These are phyloP conservation scores for Botryotinia globosa DNA, from an alignment of 2,329 filamentous ascomycete species.

Conservation along the genomic window DNA sequence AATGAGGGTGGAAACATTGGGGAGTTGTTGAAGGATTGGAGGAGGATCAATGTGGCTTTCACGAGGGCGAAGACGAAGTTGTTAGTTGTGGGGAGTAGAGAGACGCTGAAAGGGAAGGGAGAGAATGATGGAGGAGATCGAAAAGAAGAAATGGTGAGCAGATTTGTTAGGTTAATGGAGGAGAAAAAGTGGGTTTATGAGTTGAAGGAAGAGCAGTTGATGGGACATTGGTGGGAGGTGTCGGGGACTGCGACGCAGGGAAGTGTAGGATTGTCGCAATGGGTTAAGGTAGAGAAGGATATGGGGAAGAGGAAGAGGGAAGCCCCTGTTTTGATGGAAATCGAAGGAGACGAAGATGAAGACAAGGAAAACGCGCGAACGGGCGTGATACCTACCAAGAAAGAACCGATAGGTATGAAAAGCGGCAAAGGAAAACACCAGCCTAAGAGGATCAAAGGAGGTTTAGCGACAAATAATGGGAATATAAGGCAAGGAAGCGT, in stretches of 20 bases:
- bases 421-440: slow-evolving; percentile 11
- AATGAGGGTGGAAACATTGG: slow-evolving; percentile 84
- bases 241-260: slow-evolving; percentile 47
- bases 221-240: slow-evolving; percentile 64
- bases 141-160: slow-evolving; percentile 68
- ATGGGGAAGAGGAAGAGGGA: slow-evolving; percentile 16
- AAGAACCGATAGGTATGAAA: background rate
- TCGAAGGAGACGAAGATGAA: background rate
- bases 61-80: slow-evolving; percentile 91
- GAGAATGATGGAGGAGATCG: slow-evolving; percentile 42
- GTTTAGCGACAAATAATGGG: slow-evolving; percentile 52
- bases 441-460: slow-evolving; percentile 57
- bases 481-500: slow-evolving; percentile 26
- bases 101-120: slow-evolving; percentile 68
- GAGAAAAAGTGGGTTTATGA: slow-evolving; percentile 76
- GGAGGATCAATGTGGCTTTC: slow-evolving; percentile 92
- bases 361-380: background rate
- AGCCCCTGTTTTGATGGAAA: background rate
- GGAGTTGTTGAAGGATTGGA: slow-evolving; percentile 86
- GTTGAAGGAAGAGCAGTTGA: slow-evolving; percentile 60
- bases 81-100: slow-evolving; percentile 78
- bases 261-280: slow-evolving; percentile 24
- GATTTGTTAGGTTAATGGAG: slow-evolving; percentile 76
- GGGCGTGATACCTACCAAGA: background rate
- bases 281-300: slow-evolving; percentile 20